These are phyloP conservation scores for Penicillium pancosmium DNA, from an alignment of 495 filamentous ascomycete genomes.

Conservation along the genomic window DNA sequence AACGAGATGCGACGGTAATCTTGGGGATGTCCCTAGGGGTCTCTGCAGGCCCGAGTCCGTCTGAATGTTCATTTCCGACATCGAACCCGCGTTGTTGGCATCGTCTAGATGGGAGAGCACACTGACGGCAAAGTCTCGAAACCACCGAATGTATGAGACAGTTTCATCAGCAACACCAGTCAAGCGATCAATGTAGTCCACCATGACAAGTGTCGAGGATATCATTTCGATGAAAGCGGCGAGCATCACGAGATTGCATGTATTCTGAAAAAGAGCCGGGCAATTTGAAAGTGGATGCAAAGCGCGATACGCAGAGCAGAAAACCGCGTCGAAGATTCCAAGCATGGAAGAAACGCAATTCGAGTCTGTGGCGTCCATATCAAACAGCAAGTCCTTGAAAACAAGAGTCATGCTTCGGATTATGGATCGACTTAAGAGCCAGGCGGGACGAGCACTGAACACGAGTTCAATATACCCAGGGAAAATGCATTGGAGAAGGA, in stretches of 20 bases:
- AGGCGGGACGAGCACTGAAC: constrained; percentile 54
- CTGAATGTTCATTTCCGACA: background rate
- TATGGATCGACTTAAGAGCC: constrained; percentile 61
- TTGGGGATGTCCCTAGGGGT: background rate
- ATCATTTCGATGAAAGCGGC: constrained; percentile 49
- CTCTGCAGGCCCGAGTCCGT: background rate
- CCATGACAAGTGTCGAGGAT: constrained; percentile 45
- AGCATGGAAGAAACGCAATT: constrained; percentile 46
- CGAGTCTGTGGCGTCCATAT: constrained; percentile 49
- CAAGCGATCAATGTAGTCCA: constrained; percentile 56
- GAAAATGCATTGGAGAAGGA: constrained; percentile 61
- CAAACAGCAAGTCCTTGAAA: constrained; percentile 50
- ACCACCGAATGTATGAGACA: constrained; percentile 32
- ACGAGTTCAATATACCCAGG: constrained; percentile 64
- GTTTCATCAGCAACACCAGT: constrained; percentile 24
- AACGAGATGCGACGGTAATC: constrained; percentile 14
- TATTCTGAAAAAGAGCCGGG: constrained; percentile 38
- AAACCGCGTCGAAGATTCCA: constrained; percentile 45
- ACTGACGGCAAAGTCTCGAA: constrained; percentile 36
- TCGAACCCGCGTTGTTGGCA: background rate
- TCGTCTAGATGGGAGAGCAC: constrained; percentile 21
- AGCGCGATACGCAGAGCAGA: constrained; percentile 44
- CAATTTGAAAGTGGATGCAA: constrained; percentile 34
- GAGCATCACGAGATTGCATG: constrained; percentile 42
- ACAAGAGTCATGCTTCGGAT: constrained; percentile 50